Percentiles rank a stretch among this genome's conserved stretches.
phyloP scores from a whole-genome alignment of 2,329 filamentous ascomycete species.

The Lasiodiplodia sp. region DNA sequence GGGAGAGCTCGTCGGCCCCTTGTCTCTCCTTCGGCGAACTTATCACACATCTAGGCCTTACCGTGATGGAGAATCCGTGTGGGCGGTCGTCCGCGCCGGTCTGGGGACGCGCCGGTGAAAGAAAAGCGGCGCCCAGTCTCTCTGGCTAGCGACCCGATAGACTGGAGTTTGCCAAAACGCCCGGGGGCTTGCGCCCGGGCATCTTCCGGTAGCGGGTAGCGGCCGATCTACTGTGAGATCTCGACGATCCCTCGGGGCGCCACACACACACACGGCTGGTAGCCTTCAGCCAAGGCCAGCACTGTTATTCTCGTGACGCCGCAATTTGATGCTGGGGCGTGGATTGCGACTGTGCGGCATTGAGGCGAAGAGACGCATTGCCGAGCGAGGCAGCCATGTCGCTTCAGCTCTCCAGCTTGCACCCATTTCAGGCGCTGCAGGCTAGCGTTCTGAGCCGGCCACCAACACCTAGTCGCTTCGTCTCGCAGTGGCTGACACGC shows the following conservation, averaged over 20 bases:
- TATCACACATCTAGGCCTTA: background rate
- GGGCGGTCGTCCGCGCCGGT: background rate
- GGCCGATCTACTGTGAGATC: slow-evolving; percentile 9
- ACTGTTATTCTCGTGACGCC: slow-evolving; percentile 17
- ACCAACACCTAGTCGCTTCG: background rate
- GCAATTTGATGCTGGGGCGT: background rate
- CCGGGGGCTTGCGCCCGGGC: slow-evolving; percentile 10
- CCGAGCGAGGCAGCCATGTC: background rate
- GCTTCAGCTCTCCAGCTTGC: background rate
- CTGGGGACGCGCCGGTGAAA: slow-evolving; percentile 4
- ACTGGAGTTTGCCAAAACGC: slow-evolving; percentile 7
- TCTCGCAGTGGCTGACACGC: background rate
- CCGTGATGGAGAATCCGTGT: background rate
- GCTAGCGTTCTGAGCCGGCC: background rate
- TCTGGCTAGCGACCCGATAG: slow-evolving; percentile 6
- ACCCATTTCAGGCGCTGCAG: too few relatives aligned
- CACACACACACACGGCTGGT: slow-evolving; percentile 11
- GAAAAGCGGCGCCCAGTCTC: background rate
- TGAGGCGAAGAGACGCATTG: background rate
- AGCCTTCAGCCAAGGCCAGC: background rate
- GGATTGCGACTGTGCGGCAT: background rate
- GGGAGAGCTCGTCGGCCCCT: background rate
- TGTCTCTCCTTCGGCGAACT: background rate
- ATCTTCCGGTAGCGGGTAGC: background rate
- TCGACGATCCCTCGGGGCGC: slow-evolving; percentile 6